phyloP scores from a whole-genome alignment of 75 land plant species.

The Sequoiadendron giganteum region DNA sequence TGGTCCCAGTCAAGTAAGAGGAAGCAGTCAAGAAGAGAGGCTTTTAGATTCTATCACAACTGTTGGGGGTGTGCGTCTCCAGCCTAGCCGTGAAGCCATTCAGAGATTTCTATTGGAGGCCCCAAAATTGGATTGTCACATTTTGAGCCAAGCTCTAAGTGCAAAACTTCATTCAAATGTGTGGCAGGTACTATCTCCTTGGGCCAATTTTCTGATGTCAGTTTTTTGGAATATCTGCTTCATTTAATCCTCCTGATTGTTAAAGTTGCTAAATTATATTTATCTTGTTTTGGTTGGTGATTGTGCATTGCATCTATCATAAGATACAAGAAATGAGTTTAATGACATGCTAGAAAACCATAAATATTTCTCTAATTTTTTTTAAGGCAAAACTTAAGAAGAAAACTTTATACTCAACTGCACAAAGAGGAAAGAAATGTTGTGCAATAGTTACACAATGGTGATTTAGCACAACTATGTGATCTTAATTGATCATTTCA shows the following conservation, averaged over 20 bases:
- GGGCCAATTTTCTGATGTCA: not conserved
- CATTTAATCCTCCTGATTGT: not conserved
- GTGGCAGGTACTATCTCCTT: slow-evolving; percentile 76
- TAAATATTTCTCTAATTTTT: not conserved
- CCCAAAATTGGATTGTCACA: slow-evolving; percentile 64
- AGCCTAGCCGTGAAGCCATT: slow-evolving; percentile 91
- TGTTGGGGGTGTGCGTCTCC: slow-evolving; percentile 95
- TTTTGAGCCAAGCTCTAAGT: slow-evolving; percentile 67
- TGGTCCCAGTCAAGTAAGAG: slow-evolving; percentile 31
- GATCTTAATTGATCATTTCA: not conserved
- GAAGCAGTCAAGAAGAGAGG: slow-evolving; percentile 72
- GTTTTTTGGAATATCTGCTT: not conserved
- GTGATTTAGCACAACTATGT: not conserved
- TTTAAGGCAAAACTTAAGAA: not conserved
- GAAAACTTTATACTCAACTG: not conserved
- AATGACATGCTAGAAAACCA: not conserved
- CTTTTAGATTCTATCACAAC: slow-evolving; percentile 84
- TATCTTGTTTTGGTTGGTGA: not conserved
- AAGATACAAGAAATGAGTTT: not conserved
- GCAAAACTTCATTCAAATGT: slow-evolving; percentile 73
- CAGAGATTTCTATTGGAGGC: slow-evolving; percentile 74
- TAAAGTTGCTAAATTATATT: not conserved
- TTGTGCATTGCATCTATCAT: not conserved
- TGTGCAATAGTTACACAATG: not conserved
- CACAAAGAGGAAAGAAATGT: not conserved